Conservation (phyloP, 805 yeast species). For the Zygosaccharomyces bisporus region DNA sequence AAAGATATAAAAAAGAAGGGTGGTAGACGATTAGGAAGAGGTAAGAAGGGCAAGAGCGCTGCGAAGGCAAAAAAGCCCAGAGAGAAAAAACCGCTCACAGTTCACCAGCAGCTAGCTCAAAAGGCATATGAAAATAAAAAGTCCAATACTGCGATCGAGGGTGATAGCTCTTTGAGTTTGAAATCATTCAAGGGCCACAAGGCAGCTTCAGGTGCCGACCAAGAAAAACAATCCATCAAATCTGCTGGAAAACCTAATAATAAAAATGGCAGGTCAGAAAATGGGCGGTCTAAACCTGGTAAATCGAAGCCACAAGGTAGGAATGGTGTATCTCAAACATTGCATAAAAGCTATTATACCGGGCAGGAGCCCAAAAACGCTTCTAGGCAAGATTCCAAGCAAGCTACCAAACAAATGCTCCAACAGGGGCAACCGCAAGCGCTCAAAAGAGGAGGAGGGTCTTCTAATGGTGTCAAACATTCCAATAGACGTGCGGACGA, state of each 20-base stretch:
- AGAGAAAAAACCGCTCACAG: slow-evolving; percentile 25
- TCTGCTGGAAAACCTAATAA: neutral
- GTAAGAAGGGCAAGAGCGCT: slow-evolving; percentile 22
- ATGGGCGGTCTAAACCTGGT: neutral
- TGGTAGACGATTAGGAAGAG: slow-evolving; percentile 38
- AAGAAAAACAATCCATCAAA: neutral
- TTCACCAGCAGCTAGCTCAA: slow-evolving; percentile 29
- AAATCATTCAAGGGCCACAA: slow-evolving; percentile 36
- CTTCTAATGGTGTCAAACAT: neutral
- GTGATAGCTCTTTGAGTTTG: slow-evolving; percentile 41
- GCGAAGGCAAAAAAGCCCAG: slow-evolving; percentile 12
- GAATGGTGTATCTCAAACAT: neutral
- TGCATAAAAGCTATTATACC: too few species aligned
- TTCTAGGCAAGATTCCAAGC: neutral
- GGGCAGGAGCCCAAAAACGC: too few species aligned
- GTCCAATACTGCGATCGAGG: slow-evolving; percentile 40
- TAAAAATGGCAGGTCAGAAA: neutral
- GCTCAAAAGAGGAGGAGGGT: neutral
- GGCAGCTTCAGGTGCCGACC: slow-evolving; percentile 19
- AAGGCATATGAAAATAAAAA: slow-evolving; percentile 27
- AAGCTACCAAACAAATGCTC: neutral
- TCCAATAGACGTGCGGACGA: neutral
- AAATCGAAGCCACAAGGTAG: neutral
- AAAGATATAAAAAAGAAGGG: slow-evolving; percentile 23
- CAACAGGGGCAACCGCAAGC: neutral